phyloP scores from a whole-genome alignment of 2,329 filamentous ascomycete genomes.

The Colletotrichum limetticola region DNA sequence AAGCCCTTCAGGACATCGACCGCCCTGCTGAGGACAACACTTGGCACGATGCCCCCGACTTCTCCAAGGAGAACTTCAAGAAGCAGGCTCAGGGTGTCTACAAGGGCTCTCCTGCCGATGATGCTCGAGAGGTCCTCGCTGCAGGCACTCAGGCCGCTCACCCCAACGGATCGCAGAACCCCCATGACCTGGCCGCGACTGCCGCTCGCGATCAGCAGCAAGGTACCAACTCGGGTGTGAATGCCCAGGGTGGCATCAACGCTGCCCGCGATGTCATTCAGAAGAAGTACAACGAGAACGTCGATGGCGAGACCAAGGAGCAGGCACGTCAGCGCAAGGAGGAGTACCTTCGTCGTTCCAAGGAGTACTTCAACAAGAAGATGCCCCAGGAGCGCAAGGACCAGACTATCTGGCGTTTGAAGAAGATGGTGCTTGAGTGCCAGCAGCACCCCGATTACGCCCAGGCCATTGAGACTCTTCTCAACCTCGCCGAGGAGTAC shows the following conservation, averaged over 20 bases:
- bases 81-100: conserved; percentile 73
- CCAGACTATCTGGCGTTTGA: conserved; percentile 90
- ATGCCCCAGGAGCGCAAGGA: conserved; percentile 93
- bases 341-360: conserved; percentile 61
- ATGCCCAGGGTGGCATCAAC: conserved; percentile 60
- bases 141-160: conserved; percentile 68
- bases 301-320: conserved; percentile 73
- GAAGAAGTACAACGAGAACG: conserved; percentile 68
- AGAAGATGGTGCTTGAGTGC: conserved; percentile 97
- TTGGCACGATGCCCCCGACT: conserved; percentile 88
- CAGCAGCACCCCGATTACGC: conserved; percentile 96
- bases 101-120: conserved; percentile 63
- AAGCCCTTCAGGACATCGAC: conserved; percentile 82
- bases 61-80: conserved; percentile 77
- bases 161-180: conserved; percentile 63
- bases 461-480: conserved; percentile 87
- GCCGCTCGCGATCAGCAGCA: conserved; percentile 59
- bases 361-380: conserved; percentile 85
- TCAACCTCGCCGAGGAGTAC: conserved; percentile 87
- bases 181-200: conserved; percentile 59
- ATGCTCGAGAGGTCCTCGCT: conserved; percentile 69
- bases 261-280: conserved; percentile 58
- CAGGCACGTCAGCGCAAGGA: conserved; percentile 55
- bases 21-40: conserved; percentile 88
- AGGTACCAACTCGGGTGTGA: conserved; percentile 56